phyloP scores from a whole-genome alignment of 768 basidiomycete genomes.

The Boletus rubroflammeus region DNA sequence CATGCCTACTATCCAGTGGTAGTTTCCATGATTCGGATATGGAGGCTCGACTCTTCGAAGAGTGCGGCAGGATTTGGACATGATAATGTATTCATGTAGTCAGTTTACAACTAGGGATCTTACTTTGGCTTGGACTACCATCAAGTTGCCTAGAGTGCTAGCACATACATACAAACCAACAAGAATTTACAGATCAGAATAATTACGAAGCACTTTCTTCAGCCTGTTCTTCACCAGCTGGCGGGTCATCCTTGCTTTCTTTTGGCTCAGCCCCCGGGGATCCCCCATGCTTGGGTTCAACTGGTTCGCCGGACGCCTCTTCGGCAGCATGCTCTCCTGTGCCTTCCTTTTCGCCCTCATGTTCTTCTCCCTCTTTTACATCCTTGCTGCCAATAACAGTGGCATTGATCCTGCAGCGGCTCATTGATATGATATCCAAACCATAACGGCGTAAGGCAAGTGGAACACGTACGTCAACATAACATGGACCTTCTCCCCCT shows the following conservation, averaged over 20 bases:
- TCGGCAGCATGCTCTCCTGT: conserved; percentile 23
- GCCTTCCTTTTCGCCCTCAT: conserved; percentile 30
- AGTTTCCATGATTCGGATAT: not conserved
- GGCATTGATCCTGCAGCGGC: conserved; percentile 61
- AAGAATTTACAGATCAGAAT: conserved; percentile 5
- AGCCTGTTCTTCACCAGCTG: conserved; percentile 16
- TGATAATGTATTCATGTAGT: not conserved
- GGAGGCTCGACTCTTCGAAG: not conserved
- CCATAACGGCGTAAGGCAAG: not conserved
- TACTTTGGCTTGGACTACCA: not conserved
- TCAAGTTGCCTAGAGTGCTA: not conserved
- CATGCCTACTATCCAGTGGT: not conserved
- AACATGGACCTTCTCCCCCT: conserved; percentile 65
- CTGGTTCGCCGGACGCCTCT: conserved; percentile 26
- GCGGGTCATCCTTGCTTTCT: conserved; percentile 20
- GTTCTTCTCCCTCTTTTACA: conserved; percentile 38
- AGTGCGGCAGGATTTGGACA: too few relatives aligned
- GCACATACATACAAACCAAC: conserved; percentile 5
- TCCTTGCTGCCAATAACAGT: conserved; percentile 70
- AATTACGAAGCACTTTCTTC: conserved; percentile 17
- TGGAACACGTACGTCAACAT: conserved; percentile 60
- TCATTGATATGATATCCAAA: not conserved
- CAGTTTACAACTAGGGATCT: not conserved
- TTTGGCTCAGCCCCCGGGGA: conserved; percentile 21
- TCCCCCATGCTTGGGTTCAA: conserved; percentile 24